Conservation (phyloP, 108 stramenopile genomes). For the Cyclotella baltica region DNA sequence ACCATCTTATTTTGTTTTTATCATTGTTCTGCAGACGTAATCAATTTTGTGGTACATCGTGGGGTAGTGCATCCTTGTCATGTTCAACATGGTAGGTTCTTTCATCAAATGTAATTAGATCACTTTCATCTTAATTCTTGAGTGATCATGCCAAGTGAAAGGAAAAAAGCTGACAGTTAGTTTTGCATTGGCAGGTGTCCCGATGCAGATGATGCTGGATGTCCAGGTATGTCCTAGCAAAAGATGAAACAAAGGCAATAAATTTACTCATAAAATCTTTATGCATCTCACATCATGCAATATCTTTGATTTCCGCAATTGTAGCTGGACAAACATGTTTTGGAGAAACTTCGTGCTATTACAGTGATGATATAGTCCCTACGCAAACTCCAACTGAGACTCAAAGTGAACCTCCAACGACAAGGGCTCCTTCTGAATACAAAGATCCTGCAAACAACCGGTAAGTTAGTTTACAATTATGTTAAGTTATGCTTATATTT, state of each 20-base stretch:
- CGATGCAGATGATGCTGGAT: constrained; percentile 17
- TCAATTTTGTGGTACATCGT: constrained; percentile 45
- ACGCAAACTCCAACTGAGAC: constrained; percentile 19
- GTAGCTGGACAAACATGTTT: constrained; percentile 34
- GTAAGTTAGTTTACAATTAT: constrained; percentile 9
- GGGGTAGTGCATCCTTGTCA: constrained; percentile 35
- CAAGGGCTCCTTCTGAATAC: constrained; percentile 32
- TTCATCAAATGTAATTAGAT: neutral
- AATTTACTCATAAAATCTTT: neutral
- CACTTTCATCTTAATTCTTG: neutral
- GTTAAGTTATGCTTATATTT: neutral
- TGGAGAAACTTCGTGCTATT: constrained; percentile 45
- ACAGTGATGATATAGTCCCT: constrained; percentile 36
- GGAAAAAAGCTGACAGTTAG: neutral
- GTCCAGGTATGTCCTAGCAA: constrained; percentile 3
- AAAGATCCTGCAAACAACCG: constrained; percentile 40
- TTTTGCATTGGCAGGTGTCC: constrained; percentile 26
- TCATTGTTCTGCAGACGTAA: constrained; percentile 3
- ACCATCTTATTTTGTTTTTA: neutral
- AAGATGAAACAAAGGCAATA: neutral
- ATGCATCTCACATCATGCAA: too few relatives aligned
- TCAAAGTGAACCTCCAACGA: constrained; percentile 33
- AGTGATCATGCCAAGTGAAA: neutral
- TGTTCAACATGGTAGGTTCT: constrained; percentile 36
- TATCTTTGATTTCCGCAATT: constrained; percentile 1